Evolutionary conservation across 83 land plant species (phyloP).

Genomic region (Diphasiastrum complanatum): DNA sequence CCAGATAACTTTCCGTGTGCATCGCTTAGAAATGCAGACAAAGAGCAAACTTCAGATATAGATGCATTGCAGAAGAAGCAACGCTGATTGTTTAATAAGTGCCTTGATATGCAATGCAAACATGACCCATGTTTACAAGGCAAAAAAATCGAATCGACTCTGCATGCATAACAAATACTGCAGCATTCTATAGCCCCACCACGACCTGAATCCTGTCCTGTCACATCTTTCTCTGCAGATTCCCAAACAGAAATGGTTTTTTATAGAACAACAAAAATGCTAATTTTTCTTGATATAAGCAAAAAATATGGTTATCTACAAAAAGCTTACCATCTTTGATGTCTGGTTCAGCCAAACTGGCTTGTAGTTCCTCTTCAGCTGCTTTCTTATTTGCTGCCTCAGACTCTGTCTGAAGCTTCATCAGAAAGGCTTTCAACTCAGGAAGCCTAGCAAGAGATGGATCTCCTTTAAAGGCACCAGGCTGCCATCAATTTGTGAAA

Average conservation of each 20-base stretch:
- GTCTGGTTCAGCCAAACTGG: not conserved
- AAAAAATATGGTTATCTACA: not conserved
- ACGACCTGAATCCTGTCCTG: slow-evolving; percentile 12
- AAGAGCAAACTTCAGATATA: slow-evolving; percentile 39
- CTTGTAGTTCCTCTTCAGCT: slow-evolving; percentile 2
- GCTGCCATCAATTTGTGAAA: slow-evolving; percentile 23
- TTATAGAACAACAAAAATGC: no score
- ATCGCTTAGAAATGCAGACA: slow-evolving; percentile 16
- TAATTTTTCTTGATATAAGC: no score
- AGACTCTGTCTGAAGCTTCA: slow-evolving; percentile 38
- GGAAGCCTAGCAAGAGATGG: slow-evolving; percentile 47
- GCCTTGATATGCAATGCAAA: slow-evolving; percentile 77
- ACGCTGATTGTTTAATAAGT: slow-evolving; percentile 79
- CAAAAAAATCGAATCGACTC: slow-evolving; percentile 55
- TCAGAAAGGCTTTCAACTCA: slow-evolving; percentile 47
- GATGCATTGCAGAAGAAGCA: slow-evolving; percentile 90
- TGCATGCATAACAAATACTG: slow-evolving; percentile 78
- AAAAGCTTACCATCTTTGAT: not conserved
- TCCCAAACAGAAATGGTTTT: no score
- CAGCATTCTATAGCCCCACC: slow-evolving; percentile 36
- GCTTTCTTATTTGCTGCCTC: slow-evolving; percentile 27
- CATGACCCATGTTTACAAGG: slow-evolving; percentile 87
- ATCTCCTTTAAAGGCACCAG: slow-evolving; percentile 48
- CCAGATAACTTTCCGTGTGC: not conserved
- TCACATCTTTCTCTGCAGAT: slow-evolving; percentile 7